A percentile compares a stretch with the other conserved stretches of the same genome.
These are phyloP conservation scores for Colletotrichum tofieldiae DNA, from an alignment of 2,329 filamentous ascomycete genomes.

Conservation along the genomic window DNA sequence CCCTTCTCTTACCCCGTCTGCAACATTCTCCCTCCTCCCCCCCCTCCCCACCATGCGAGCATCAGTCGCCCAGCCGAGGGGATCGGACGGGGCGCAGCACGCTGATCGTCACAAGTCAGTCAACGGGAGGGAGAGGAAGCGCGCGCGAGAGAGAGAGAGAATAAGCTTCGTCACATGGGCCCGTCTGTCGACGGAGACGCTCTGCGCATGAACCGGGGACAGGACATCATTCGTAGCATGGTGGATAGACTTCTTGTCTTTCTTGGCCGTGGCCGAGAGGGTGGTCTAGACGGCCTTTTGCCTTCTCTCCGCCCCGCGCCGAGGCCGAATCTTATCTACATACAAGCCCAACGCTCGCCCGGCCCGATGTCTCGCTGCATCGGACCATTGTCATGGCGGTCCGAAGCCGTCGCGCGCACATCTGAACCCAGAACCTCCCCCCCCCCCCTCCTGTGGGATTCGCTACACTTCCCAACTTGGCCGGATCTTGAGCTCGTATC, in stretches of 20 bases:
- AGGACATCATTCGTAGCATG: constrained; percentile 29
- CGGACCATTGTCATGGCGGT: constrained; percentile 13
- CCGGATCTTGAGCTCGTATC: constrained; percentile 14
- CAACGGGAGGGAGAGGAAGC: not conserved
- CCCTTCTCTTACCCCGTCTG: constrained; percentile 1
- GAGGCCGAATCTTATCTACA: constrained; percentile 12
- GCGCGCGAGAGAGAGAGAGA: not conserved
- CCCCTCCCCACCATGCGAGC: constrained; percentile 4
- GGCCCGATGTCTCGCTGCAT: not conserved
- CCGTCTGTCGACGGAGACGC: not conserved
- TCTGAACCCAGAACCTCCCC: constrained; percentile 8
- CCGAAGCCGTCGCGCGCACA: constrained; percentile 7
- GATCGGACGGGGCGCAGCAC: constrained; percentile 24
- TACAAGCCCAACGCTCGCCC: constrained; percentile 28
- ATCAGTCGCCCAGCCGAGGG: not conserved
- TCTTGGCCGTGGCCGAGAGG: constrained; percentile 10
- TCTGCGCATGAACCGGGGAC: constrained; percentile 18
- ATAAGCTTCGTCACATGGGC: constrained; percentile 22
- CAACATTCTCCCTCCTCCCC: not conserved
- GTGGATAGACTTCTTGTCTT: constrained; percentile 15
- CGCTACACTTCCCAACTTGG: not conserved
- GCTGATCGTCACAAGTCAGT: not conserved
- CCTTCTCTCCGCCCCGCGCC: not conserved
- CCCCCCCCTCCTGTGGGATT: not conserved
- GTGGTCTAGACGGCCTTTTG: not conserved